Base-by-base conservation (phyloP, 192 early-diverging fungal genomes). In the Coemansia sp. region DNA sequence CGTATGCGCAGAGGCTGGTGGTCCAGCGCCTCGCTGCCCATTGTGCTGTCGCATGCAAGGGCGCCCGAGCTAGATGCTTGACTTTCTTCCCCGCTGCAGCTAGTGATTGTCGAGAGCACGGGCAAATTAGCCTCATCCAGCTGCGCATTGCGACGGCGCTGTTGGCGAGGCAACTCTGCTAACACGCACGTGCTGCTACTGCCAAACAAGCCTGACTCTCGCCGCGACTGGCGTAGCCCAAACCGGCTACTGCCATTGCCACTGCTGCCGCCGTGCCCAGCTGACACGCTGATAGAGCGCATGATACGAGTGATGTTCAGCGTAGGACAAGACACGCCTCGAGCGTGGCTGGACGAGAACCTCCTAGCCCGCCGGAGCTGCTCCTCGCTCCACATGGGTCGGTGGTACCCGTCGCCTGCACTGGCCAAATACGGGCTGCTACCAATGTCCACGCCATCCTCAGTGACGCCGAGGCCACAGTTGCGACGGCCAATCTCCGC, bases 231-330 rank as follows among this genome's bases (percentile, higher is more conserved):
- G 25, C 55, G 52, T 13, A 26, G 52, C 25, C 60, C 39, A 28
- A 43, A 42, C 25, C 39, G 36, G 60, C 60, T 61, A 50, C 39
- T 59, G 41, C 64, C 53, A 55, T 20, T 36, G 47, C 64, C 53
- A 55, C 31, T 36, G 56, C 59, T 60, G 66, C 66, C 65, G 62
- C 37, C 62, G 59, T 47, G 36, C 18, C 58, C 66, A 25, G 57
- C 59, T 14, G 76, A 77, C 25, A 72, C 70, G 39, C 77, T 79
- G 62, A 80, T 80, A 18, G 77, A 75, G 47, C 73, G 77, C 73
- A 80, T 75, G 52, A 80, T 75, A 11, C 73, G 77, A 7, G 72
- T 75, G 48, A 80, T 80, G 56, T 75, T 65, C 20, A 80, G 72
- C 18, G 72, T 69, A 11, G 77, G 77, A 21, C 77, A 80, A 20